phyloP scores from a whole-genome alignment of 352 stramenopile genomes.

The Sclerospora graminicola region DNA sequence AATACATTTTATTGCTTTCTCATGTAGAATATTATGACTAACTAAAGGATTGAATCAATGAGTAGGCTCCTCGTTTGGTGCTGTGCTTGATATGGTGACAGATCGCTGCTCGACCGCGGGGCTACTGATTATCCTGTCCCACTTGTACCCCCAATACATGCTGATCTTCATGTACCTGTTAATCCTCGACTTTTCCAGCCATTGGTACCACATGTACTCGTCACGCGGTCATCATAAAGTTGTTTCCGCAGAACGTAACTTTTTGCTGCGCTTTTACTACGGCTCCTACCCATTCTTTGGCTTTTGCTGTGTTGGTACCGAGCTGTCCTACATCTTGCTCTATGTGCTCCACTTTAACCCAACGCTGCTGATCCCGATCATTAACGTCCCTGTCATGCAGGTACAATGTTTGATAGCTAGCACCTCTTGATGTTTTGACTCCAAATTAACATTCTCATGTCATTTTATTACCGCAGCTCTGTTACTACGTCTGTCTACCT shows the following conservation, averaged over 20 bases:
- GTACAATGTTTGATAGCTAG: constrained; percentile 15
- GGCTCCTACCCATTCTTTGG: constrained; percentile 88
- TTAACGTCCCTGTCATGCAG: constrained; percentile 45
- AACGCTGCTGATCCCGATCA: constrained; percentile 39
- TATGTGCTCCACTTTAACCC: constrained; percentile 86
- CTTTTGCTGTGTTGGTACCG: constrained; percentile 88
- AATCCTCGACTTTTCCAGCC: constrained; percentile 94
- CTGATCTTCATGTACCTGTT: constrained; percentile 85
- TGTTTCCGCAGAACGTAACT: constrained; percentile 86
- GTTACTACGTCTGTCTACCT: constrained; percentile 83
- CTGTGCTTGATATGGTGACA: constrained; percentile 97
- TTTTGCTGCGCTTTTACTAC: constrained; percentile 92
- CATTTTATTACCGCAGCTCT: constrained; percentile 28
- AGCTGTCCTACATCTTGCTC: constrained; percentile 88
- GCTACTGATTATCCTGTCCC: constrained; percentile 90
- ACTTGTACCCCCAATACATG: constrained; percentile 84
- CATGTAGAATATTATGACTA: not conserved
- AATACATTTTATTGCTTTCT: not conserved
- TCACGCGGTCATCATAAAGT: constrained; percentile 93
- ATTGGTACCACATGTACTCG: constrained; percentile 98
- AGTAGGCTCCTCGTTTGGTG: constrained; percentile 88
- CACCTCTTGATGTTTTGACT: not conserved
- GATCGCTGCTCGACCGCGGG: constrained; percentile 94
- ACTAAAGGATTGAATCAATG: no score
- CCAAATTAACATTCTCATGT: constrained; percentile 4